Percentiles rank a stretch among this genome's conserved stretches.
phyloP scores from a whole-genome alignment of 495 filamentous ascomycete genomes.

The Aspergillus egyptiacus region DNA sequence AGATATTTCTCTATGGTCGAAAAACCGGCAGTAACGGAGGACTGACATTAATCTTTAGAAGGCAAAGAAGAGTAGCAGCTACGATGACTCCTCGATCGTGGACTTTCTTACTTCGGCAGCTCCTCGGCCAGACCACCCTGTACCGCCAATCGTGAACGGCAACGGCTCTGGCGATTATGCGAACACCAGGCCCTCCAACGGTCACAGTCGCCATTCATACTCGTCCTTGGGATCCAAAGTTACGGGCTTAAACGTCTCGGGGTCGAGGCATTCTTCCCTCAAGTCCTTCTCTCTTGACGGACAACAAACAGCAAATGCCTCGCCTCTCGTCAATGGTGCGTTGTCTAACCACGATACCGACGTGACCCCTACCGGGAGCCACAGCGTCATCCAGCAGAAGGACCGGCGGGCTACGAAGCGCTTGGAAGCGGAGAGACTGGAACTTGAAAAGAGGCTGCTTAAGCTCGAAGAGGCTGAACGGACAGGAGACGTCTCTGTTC shows the following conservation, averaged over 20 bases:
- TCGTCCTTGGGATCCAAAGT: conserved; percentile 6
- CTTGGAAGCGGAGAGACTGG: conserved; percentile 35
- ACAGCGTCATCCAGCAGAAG: conserved; percentile 17
- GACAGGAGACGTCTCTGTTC: conserved; percentile 14
- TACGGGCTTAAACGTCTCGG: not conserved
- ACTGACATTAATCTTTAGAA: conserved; percentile 15
- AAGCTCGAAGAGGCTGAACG: conserved; percentile 29
- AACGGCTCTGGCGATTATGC: not conserved
- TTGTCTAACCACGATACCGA: conserved; percentile 10
- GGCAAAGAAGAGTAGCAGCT: conserved; percentile 16
- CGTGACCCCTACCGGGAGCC: conserved; percentile 20
- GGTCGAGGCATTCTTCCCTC: conserved; percentile 7
- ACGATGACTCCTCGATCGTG: not conserved
- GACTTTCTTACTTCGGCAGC: not conserved
- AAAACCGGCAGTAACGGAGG: no score
- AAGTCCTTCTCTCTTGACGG: conserved; percentile 1
- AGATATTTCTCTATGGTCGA: no score
- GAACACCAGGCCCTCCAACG: conserved; percentile 5
- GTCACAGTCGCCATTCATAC: conserved; percentile 1
- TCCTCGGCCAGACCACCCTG: not conserved
- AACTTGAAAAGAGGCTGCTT: conserved; percentile 32
- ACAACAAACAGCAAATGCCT: not conserved
- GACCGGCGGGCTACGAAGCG: conserved; percentile 34
- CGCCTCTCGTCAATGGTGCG: not conserved
- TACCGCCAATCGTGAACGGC: not conserved